Evolutionary conservation across 2,329 filamentous ascomycete species (phyloP), one percentile per base, ranked within the genome.

Genomic region (Dothidotthia symphoricarpi): DNA sequence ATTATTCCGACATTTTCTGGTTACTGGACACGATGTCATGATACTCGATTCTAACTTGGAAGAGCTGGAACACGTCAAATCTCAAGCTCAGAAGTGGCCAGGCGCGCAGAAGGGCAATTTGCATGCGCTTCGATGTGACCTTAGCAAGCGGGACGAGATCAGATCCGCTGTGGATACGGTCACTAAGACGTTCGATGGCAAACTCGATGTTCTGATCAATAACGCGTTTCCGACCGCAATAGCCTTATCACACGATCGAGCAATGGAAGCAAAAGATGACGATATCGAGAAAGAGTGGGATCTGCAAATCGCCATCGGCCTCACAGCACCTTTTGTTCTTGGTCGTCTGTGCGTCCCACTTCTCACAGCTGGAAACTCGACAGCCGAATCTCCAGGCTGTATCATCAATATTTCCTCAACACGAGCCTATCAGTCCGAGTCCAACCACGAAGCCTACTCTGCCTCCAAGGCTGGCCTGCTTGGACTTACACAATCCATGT

Each of bases 381-480:
- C 51, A 2, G 19, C 43, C 12, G 39, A 31, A 7, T 58, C 53
- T 1, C 60, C 58, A 1, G 62, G 62, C 12, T 63, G 55, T 3
- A 61, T 67, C 15, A 65, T 77, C 37, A 69, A 76, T 49, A 68
- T 78, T 24, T 73, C 72, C 1, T 75, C 72, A 1, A 77, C 74
- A 6, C 66, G 74, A 16, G 74, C 74, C 1, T 57, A 69, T 30
- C 73, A 75, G 62, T 66, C 69, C 26, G 75, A 77, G 52, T 53
- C 66, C 1, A 64, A 75, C 36, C 73, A 74, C 39, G 75, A 77
- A 55, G 69, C 67, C 1, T 77, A 77, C 39, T 70, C 71, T 2
- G 62, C 74, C 0, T 72, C 69, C 0, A 77, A 78, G 56, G 74
- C 74, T 2, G 74, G 74, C 1, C 52, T 78, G 16, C 53, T 77